Conservation (phyloP, 208 protist species). For the Wallacemonas sp. region DNA sequence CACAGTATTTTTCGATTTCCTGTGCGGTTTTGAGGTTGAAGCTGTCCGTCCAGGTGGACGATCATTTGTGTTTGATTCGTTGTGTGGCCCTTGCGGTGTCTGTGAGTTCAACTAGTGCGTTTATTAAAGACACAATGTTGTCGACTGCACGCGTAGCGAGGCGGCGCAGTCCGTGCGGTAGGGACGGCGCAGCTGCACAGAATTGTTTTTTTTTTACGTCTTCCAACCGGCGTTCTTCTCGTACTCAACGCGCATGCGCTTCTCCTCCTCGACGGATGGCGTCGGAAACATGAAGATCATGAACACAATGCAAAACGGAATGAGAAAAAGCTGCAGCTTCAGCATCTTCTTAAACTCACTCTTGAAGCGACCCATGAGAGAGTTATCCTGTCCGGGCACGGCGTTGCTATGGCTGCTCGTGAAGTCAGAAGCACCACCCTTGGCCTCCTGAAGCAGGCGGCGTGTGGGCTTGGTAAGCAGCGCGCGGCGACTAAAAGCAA, state of each 20-base stretch:
- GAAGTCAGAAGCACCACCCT: conserved; percentile 22
- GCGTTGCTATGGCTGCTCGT: conserved; percentile 41
- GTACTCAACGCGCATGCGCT: conserved; percentile 73
- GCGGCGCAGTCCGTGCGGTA: too few species aligned
- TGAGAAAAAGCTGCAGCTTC: conserved; percentile 76
- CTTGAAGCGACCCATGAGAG: conserved; percentile 66
- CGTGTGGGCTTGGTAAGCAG: conserved; percentile 31
- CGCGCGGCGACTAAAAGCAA: conserved; percentile 36
- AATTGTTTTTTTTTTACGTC: too few species aligned
- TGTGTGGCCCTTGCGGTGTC: too few species aligned
- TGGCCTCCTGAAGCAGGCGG: conserved; percentile 42
- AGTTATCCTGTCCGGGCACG: conserved; percentile 39
- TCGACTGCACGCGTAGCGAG: too few species aligned
- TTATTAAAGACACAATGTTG: too few species aligned
- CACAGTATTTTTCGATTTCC: too few species aligned
- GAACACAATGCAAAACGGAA: conserved; percentile 56
- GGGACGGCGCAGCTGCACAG: too few species aligned
- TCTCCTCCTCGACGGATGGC: conserved; percentile 66
- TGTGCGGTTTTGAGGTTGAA: too few species aligned
- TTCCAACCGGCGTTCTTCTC: conserved; percentile 87
- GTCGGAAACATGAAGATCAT: conserved; percentile 75
- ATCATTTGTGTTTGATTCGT: too few species aligned
- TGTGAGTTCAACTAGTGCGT: too few species aligned
- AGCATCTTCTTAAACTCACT: conserved; percentile 78
- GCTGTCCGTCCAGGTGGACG: too few species aligned